Percentiles rank a stretch among this genome's conserved stretches.
Evolutionary conservation across 148 eudicot genomes (phyloP).

Genomic region (Diospyros lotus): DNA sequence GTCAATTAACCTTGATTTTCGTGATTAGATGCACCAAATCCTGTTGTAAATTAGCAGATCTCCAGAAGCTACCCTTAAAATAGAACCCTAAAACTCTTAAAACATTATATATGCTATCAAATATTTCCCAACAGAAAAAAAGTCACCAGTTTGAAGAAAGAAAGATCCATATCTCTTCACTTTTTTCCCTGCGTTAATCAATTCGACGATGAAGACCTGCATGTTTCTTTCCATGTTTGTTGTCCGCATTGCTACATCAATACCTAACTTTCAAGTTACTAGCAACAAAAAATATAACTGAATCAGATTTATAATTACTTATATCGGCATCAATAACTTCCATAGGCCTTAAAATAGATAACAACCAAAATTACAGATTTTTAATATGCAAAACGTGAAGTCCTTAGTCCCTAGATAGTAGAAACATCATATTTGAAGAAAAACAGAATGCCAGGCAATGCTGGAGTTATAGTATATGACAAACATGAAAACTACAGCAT

Average conservation of each 20-base stretch:
- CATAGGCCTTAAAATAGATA: not conserved
- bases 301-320: not conserved
- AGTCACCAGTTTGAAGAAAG: not conserved
- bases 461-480: not conserved
- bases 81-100: not conserved
- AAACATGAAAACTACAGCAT: not conserved
- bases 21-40: not conserved
- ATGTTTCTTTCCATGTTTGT: not conserved
- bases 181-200: not conserved
- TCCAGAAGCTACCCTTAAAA: not conserved
- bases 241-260: not conserved
- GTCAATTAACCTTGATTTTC: not conserved
- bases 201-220: not conserved
- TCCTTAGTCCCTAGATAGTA: not conserved
- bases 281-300: not conserved
- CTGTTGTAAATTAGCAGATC: not conserved
- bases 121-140: not conserved
- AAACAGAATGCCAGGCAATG: not conserved
- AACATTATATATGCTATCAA: not conserved
- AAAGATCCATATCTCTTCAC: not conserved
- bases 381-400: not conserved
- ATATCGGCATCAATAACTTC: not conserved
- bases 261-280: not conserved
- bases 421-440: not conserved
- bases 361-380: not conserved